Conservation (phyloP, 208 protist genomes). For the Acanthamoeba healyi region DNA sequence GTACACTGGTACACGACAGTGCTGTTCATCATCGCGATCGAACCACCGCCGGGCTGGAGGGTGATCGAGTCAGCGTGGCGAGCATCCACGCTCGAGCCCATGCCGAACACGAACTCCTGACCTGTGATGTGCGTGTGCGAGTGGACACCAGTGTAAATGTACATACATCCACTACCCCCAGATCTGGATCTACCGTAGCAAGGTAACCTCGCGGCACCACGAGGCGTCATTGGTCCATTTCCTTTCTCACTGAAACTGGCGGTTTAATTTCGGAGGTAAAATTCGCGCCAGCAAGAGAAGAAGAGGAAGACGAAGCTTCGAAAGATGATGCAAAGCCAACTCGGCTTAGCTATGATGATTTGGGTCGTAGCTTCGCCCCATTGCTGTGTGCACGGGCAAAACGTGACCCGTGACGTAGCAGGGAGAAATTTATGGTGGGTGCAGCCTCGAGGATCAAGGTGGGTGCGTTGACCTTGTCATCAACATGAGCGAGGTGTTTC, state of each 20-base stretch:
- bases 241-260: not conserved
- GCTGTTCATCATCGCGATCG: conserved; percentile 38
- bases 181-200: not conserved
- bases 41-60: conserved; percentile 75
- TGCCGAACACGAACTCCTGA: conserved; percentile 71
- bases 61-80: conserved; percentile 37
- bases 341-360: too few species aligned
- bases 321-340: too few species aligned
- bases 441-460: too few species aligned
- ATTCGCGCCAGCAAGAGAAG: too few species aligned
- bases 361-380: too few species aligned
- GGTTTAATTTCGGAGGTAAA: not conserved
- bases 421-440: too few species aligned
- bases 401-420: too few species aligned
- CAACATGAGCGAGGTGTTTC: not conserved
- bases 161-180: too few species aligned
- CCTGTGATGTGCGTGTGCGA: not conserved
- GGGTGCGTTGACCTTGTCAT: too few species aligned
- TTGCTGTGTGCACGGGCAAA: too few species aligned
- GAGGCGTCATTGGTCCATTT: not conserved
- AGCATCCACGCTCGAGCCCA: conserved; percentile 68
- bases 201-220: not conserved
- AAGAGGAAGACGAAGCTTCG: too few species aligned
- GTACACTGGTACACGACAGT: conserved; percentile 71
- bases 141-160: too few species aligned